phyloP scores from a whole-genome alignment of 345 rosid genomes.

The Brassica napus region DNA sequence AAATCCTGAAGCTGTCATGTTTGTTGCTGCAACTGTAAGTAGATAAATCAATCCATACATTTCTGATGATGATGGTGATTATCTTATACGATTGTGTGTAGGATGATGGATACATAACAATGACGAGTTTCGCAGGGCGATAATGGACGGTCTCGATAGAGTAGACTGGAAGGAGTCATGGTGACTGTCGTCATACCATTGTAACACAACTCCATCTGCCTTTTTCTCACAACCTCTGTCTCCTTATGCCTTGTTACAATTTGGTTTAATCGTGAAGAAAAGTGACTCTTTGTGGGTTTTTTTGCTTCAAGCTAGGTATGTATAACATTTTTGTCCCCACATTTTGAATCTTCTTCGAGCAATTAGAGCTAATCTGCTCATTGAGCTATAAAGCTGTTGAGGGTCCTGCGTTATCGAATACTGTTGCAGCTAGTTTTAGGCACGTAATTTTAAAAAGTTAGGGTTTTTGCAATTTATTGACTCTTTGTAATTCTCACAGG shows the following conservation, averaged over 20 bases:
- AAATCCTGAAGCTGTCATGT: conserved; percentile 76
- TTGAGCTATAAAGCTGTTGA: no score
- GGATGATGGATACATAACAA: conserved; percentile 96
- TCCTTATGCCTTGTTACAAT: conserved; percentile 45
- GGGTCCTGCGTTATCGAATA: no score
- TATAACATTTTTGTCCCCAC: background rate
- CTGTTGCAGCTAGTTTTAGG: conserved; percentile 4
- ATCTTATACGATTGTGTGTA: conserved; percentile 9
- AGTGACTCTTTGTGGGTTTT: background rate
- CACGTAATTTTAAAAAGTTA: background rate
- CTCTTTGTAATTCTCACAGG: conserved; percentile 52
- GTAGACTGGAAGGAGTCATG: conserved; percentile 77
- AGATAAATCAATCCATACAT: background rate
- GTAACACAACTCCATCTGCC: conserved; percentile 13
- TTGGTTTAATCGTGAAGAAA: conserved; percentile 27
- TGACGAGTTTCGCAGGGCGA: conserved; percentile 78
- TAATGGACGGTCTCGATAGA: conserved; percentile 72
- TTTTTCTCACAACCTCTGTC: conserved; percentile 47
- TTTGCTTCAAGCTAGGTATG: conserved; percentile 18
- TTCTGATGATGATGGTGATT: background rate
- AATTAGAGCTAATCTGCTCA: conserved; percentile 5
- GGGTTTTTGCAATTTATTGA: conserved; percentile 18
- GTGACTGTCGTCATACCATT: conserved; percentile 30
- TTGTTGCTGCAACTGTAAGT: conserved; percentile 98
- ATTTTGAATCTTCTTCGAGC: conserved; percentile 2